phyloP scores from a whole-genome alignment of 116 monocot species.

The Cymodocea nodosa region DNA sequence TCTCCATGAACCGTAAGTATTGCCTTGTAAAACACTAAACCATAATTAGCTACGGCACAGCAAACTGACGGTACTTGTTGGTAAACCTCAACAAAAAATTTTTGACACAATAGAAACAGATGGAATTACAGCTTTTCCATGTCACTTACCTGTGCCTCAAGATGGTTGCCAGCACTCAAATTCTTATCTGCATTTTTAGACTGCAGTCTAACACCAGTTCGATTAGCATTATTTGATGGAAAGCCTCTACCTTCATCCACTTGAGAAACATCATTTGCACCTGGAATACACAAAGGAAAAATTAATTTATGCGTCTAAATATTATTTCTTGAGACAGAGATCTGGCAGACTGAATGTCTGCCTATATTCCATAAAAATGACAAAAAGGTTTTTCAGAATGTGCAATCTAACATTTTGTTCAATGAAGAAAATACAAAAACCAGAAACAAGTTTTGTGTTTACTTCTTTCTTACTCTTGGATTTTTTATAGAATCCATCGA shows the following conservation, averaged over 20 bases:
- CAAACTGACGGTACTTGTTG: neutral
- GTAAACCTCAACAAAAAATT: neutral
- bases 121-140: neutral
- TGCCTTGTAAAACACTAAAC: neutral
- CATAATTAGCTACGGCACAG: neutral
- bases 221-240: conserved; percentile 28
- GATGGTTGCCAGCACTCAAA: conserved; percentile 16
- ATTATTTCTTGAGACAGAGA: neutral
- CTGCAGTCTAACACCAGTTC: conserved; percentile 32
- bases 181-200: conserved; percentile 38
- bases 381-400: neutral
- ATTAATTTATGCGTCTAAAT: neutral
- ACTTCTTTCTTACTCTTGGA: neutral
- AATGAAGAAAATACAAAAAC: neutral
- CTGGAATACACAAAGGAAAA: conserved; percentile 9
- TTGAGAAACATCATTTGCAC: conserved; percentile 19
- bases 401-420: neutral
- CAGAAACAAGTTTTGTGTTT: neutral
- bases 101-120: neutral
- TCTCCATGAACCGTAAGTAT: neutral
- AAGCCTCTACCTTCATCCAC: conserved; percentile 17
- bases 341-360: neutral
- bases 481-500: too few species aligned
- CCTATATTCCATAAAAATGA: neutral
- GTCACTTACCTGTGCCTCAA: conserved; percentile 39